These are phyloP conservation scores for Globisporangium nodosum DNA, from an alignment of 352 stramenopile species.

Conservation along the genomic window DNA sequence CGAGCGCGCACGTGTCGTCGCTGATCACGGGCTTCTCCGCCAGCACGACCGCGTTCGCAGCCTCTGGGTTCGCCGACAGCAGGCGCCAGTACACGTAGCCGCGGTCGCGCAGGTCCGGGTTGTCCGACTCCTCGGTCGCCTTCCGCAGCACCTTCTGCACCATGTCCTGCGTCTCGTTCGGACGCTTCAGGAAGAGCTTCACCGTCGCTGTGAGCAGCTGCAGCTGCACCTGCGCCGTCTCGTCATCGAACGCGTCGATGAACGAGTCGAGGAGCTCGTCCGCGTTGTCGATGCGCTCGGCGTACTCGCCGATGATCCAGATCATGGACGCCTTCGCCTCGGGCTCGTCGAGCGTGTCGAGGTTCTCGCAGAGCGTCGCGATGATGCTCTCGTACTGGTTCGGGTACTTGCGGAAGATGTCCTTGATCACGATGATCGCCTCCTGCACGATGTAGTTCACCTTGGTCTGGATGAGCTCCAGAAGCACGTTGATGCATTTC, in stretches of 20 bases:
- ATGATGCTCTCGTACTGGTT: conserved; percentile 99
- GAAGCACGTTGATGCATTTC: conserved; percentile 98
- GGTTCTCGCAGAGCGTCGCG: conserved; percentile 97
- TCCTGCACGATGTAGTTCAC: conserved; percentile 99
- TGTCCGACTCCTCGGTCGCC: conserved; percentile 97
- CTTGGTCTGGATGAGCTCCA: conserved; percentile 99
- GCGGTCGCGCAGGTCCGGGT: conserved; percentile 97
- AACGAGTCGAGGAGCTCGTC: conserved; percentile 99
- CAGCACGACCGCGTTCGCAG: conserved; percentile 96
- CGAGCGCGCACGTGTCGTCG: conserved; percentile 96
- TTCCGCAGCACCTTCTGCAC: conserved; percentile 97
- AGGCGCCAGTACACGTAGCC: conserved; percentile 99
- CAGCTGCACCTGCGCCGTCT: conserved; percentile 95
- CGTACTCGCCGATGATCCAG: conserved; percentile 99
- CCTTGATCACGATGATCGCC: conserved; percentile 99
- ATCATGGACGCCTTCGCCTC: conserved; percentile 99
- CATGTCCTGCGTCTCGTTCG: conserved; percentile 93
- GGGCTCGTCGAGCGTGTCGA: conserved; percentile 99
- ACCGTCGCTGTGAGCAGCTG: conserved; percentile 98
- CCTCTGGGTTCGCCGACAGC: conserved; percentile 97
- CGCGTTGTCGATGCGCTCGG: conserved; percentile 99
- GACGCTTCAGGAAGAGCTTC: conserved; percentile 98
- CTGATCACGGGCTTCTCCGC: conserved; percentile 99
- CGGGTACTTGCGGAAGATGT: conserved; percentile 99
- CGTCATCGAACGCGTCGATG: conserved; percentile 98